A percentile compares a stretch with the other conserved stretches of the same genome.
phyloP scores from a whole-genome alignment of 768 basidiomycete genomes.

The Suillus decipiens region DNA sequence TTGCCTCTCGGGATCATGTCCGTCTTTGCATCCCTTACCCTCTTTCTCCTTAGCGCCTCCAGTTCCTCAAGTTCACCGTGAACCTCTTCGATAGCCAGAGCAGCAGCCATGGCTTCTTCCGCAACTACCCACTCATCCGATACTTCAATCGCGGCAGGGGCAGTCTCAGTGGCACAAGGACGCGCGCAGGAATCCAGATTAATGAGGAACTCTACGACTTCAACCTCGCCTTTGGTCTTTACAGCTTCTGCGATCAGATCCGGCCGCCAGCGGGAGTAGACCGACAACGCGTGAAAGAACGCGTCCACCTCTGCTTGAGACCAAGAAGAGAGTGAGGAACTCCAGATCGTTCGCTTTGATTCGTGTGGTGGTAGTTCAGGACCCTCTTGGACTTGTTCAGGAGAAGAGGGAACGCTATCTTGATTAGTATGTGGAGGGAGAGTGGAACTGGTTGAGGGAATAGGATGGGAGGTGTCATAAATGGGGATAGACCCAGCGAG shows the following conservation, averaged over 20 bases:
- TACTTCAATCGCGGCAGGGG: constrained; percentile 35
- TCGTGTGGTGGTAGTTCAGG: not conserved
- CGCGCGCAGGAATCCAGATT: constrained; percentile 44
- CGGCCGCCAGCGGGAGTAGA: constrained; percentile 71
- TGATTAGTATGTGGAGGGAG: not conserved
- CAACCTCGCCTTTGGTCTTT: constrained; percentile 62
- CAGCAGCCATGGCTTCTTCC: constrained; percentile 35
- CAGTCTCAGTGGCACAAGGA: constrained; percentile 11
- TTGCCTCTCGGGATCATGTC: constrained; percentile 8
- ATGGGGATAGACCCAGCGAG: constrained; percentile 12
- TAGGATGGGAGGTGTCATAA: not conserved
- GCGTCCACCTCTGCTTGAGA: constrained; percentile 62
- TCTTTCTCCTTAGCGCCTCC: constrained; percentile 5
- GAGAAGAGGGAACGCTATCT: not conserved
- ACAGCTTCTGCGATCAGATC: constrained; percentile 74
- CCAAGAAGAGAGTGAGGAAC: constrained; percentile 43
- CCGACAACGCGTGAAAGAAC: constrained; percentile 70
- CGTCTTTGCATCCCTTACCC: constrained; percentile 11
- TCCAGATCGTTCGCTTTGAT: not conserved
- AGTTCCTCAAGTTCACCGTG: not conserved
- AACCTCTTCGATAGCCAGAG: constrained; percentile 22
- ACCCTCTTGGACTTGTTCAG: not conserved
- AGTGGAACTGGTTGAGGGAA: not conserved
- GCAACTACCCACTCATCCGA: constrained; percentile 37
- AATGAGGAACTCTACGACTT: constrained; percentile 70